phyloP scores from a whole-genome alignment of 139 green algal species.

The Cymbomonas tetramitiformis region DNA sequence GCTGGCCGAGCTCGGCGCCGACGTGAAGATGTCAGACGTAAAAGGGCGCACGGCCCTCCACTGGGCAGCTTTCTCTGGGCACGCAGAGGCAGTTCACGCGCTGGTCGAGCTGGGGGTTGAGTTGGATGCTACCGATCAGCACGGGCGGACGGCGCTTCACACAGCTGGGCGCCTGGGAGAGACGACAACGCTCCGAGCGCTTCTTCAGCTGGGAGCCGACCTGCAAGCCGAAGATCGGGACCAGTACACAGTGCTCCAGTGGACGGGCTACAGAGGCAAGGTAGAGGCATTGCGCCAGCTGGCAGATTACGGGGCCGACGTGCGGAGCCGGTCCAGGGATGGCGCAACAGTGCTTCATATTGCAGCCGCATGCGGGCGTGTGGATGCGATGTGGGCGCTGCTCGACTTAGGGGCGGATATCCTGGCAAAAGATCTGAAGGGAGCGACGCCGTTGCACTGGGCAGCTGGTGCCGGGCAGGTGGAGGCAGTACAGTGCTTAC shows the following conservation, averaged over 20 bases:
- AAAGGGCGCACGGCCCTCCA: neutral
- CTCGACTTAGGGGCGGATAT: neutral
- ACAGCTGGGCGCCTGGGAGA: no score
- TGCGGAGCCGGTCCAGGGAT: no score
- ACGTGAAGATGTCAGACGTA: neutral
- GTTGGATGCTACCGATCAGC: neutral
- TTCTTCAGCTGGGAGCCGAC: no score
- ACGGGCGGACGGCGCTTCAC: slow-evolving; percentile 33
- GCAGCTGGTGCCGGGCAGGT: neutral
- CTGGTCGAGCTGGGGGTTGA: slow-evolving; percentile 16
- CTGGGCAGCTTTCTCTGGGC: slow-evolving; percentile 28
- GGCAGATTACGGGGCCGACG: no score
- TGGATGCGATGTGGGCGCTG: neutral
- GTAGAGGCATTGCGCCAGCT: no score
- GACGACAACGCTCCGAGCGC: no score
- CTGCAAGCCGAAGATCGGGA: no score
- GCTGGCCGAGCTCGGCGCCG: neutral
- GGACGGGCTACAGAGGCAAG: no score
- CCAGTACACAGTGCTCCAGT: no score
- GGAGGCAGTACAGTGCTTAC: neutral
- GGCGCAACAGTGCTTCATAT: neutral
- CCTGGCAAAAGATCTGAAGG: neutral
- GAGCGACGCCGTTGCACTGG: slow-evolving; percentile 12
- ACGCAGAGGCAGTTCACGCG: slow-evolving; percentile 12
- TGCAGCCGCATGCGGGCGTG: neutral